Conservation (phyloP, 1,284 basidiomycete genomes). For the Tilletiopsis washingtonensis region DNA sequence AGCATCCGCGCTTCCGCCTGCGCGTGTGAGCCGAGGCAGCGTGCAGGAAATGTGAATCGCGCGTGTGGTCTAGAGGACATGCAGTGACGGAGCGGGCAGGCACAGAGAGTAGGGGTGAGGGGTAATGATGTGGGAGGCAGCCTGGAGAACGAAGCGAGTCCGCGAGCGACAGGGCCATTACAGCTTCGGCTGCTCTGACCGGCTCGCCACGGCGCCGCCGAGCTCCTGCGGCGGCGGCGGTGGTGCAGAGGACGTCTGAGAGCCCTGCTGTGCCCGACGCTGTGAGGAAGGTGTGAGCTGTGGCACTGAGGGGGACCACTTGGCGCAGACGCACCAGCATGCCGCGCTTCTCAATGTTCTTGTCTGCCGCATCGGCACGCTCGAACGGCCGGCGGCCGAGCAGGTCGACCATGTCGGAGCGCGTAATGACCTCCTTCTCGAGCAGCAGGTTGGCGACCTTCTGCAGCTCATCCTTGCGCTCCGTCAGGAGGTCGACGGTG, state of each 20-base stretch:
- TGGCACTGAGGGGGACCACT: too few relatives aligned
- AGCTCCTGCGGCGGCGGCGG: not conserved
- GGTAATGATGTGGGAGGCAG: too few relatives aligned
- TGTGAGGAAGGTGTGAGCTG: too few relatives aligned
- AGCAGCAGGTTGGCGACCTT: constrained; percentile 85
- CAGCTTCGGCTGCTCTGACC: too few relatives aligned
- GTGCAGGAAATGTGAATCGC: too few relatives aligned
- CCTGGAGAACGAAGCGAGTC: too few relatives aligned
- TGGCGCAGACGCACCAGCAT: constrained; percentile 27
- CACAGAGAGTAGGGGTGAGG: too few relatives aligned
- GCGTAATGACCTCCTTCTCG: constrained; percentile 88
- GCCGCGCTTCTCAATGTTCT: constrained; percentile 44
- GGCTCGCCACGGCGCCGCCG: too few relatives aligned
- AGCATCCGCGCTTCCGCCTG: constrained; percentile 20
- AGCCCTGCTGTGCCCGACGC: too few relatives aligned
- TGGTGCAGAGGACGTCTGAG: not conserved
- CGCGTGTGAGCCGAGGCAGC: constrained; percentile 15
- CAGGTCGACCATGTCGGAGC: constrained; percentile 79
- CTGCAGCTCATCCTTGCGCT: constrained; percentile 80
- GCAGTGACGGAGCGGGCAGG: too few relatives aligned
- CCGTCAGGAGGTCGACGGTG: constrained; percentile 71
- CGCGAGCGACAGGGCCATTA: too few relatives aligned
- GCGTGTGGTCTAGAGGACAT: too few relatives aligned
- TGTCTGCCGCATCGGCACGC: constrained; percentile 56
- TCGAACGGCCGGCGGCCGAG: constrained; percentile 77